Conservation (phyloP, 306 rosid genomes). For the Sindora glabra region DNA sequence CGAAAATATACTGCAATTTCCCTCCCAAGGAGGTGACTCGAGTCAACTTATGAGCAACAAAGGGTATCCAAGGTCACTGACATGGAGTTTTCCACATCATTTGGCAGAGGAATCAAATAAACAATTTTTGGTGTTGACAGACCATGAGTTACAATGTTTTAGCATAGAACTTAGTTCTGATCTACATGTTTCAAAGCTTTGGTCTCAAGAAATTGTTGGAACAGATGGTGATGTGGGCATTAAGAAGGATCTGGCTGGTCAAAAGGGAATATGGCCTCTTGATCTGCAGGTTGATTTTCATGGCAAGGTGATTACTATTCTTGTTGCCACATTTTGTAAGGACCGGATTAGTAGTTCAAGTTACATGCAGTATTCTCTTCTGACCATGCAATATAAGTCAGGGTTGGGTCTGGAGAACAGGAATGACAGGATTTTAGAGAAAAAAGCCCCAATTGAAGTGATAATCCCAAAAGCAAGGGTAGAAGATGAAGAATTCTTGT, state of each 20-base stretch:
- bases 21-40: slow-evolving; percentile 41
- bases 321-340: slow-evolving; percentile 78
- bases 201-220: slow-evolving; percentile 87
- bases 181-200: slow-evolving; percentile 51
- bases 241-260: slow-evolving; percentile 93
- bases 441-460: slow-evolving; percentile 79
- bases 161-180: slow-evolving; percentile 43
- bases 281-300: slow-evolving; percentile 69
- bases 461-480: slow-evolving; percentile 93
- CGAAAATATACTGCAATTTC: slow-evolving; percentile 19
- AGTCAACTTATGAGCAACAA: slow-evolving; percentile 34
- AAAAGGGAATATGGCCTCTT: slow-evolving; percentile 89
- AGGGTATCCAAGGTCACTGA: slow-evolving; percentile 92
- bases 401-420: slow-evolving; percentile 29
- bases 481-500: slow-evolving; percentile 74
- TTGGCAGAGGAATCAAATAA: slow-evolving; percentile 30
- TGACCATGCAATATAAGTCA: slow-evolving; percentile 83
- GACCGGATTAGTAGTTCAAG: slow-evolving; percentile 87
- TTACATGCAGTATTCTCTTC: slow-evolving; percentile 89
- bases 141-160: slow-evolving; percentile 73
- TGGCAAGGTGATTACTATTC: slow-evolving; percentile 72
- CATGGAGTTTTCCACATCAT: slow-evolving; percentile 58
- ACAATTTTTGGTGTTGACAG: slow-evolving; percentile 68
- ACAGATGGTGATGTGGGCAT: slow-evolving; percentile 77
- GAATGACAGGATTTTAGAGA: slow-evolving; percentile 68